Base-by-base conservation (phyloP, 768 basidiomycete species). In the Phlebiopsis flavidoalba region DNA sequence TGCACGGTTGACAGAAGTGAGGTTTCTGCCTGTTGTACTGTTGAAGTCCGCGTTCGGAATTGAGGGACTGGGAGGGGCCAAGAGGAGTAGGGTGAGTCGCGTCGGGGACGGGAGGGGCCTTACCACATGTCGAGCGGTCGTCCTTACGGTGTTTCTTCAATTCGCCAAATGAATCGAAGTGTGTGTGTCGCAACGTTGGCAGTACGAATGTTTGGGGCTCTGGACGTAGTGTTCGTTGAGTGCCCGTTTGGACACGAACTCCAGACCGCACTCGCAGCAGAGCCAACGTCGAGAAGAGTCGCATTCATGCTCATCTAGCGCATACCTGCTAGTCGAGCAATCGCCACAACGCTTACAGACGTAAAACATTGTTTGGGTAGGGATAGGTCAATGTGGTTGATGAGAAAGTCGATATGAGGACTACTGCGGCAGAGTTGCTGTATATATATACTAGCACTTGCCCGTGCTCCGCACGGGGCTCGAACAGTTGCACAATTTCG, bases 241-340 rank as follows among this genome's bases (percentile, higher is more conserved):
- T 2, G 47, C 61, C 21, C 50, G 14, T 31, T 26, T 22, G 6
- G 50, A 26, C 50, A 22, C 3, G 66, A 86, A 87, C 63, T 86
- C 83, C 11, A 37, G 24, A 0, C 74, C 53, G 63, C 86, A 88
- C 8, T 72, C 66, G 12, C 70, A 3, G 65, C 87, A 88, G 47
- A 74, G 26, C 61, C 80, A 60, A 60, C 86, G 86, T 17, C 3
- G 59, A 37, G 35, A 33, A 12, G 73, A 74, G 53, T 64, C 56
- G 15, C 65, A 50, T 31, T 57, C 26, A 53, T 75, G 75, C 48
- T 73, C 70, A 43, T 61, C 36, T 11, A 71, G 61, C 0, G 72
- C 69, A 12, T 49, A 56, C 6, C 63, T 14, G 45, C 53, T 51
- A 12, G n/a, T n/a, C 51, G 73, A 73, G 7, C 68, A 56, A 8